phyloP scores from a whole-genome alignment of 371 early-diverging fungal genomes.

The Syncephalastrum sp. region DNA sequence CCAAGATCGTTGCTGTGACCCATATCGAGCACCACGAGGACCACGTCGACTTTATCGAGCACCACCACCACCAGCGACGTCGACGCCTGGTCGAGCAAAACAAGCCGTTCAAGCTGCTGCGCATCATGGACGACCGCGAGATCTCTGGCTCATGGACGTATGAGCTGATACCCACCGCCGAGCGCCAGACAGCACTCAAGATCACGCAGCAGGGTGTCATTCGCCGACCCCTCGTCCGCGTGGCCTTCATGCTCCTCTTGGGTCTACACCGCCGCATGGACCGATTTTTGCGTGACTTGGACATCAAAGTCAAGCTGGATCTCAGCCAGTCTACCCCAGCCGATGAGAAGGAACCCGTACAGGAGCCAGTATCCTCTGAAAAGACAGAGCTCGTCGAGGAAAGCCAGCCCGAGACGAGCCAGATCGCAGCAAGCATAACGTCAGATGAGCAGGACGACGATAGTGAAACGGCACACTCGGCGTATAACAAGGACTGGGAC shows the following conservation, averaged over 20 bases:
- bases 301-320: slow-evolving; percentile 14
- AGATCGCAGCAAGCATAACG: no score
- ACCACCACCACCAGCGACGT: slow-evolving; percentile 18
- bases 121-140: slow-evolving; percentile 37
- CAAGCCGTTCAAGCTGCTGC: slow-evolving; percentile 23
- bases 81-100: slow-evolving; percentile 35
- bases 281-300: slow-evolving; percentile 40
- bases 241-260: slow-evolving; percentile 35
- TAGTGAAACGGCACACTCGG: no score
- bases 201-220: slow-evolving; percentile 49
- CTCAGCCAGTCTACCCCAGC: neutral
- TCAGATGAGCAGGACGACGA: no score
- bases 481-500: slow-evolving; percentile 33
- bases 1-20: slow-evolving; percentile 23
- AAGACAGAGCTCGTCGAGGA: no score
- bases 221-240: slow-evolving; percentile 38
- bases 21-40: neutral
- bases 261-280: slow-evolving; percentile 44
- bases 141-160: slow-evolving; percentile 25
- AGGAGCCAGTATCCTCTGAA: no score
- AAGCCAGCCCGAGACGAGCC: no score
- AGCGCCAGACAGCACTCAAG: slow-evolving; percentile 8
- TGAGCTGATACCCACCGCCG: slow-evolving; percentile 8
- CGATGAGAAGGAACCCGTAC: no score
- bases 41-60: slow-evolving; percentile 28